phyloP scores from a whole-genome alignment of 2,329 filamentous ascomycete genomes.

The Penicillium vulpinum region DNA sequence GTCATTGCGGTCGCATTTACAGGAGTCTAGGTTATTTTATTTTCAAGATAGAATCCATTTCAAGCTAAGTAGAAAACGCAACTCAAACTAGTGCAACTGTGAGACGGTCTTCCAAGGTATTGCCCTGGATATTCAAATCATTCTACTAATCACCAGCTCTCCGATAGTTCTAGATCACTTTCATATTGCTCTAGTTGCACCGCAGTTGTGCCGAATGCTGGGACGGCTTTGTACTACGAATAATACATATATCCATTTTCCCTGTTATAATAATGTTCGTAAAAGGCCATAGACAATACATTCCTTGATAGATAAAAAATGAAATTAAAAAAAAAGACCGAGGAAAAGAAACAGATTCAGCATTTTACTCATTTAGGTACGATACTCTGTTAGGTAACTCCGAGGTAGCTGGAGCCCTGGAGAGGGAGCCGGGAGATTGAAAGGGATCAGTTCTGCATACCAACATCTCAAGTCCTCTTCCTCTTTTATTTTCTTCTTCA shows the following conservation, averaged over 20 bases:
- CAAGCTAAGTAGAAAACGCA: not conserved
- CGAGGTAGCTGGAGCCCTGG: too few relatives aligned
- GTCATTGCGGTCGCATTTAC: constrained; percentile 8
- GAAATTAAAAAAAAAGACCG: too few relatives aligned
- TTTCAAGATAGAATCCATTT: not conserved
- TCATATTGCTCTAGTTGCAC: constrained; percentile 2
- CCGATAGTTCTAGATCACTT: not conserved
- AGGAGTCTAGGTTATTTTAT: not conserved
- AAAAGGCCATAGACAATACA: not conserved
- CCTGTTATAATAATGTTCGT: not conserved
- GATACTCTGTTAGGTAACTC: not conserved
- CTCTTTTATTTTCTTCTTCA: not conserved
- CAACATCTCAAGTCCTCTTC: not conserved
- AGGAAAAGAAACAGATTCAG: not conserved
- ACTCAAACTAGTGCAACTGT: not conserved
- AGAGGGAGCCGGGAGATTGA: not conserved
- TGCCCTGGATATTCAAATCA: not conserved
- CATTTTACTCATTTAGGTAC: not conserved
- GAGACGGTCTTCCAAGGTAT: not conserved
- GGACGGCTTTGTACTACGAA: constrained; percentile 1
- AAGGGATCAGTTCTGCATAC: constrained; percentile 7
- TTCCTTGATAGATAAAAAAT: not conserved
- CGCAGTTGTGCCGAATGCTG: constrained; percentile 3
- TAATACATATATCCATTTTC: not conserved
- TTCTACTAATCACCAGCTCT: not conserved